phyloP scores from a whole-genome alignment of 75 land plant species.

The Adiantum capillusveneris region DNA sequence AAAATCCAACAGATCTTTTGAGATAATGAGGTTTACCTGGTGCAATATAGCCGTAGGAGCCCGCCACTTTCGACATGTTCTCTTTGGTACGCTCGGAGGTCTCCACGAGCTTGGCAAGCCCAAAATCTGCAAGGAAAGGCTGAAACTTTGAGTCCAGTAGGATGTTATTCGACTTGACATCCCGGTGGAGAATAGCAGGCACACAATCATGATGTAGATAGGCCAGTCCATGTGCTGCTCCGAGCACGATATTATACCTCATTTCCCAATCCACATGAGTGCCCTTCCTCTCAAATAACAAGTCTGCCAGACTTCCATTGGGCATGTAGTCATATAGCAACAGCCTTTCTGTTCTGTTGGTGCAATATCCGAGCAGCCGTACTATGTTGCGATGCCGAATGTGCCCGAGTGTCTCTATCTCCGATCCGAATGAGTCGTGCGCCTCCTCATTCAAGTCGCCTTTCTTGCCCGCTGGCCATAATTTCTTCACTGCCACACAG shows the following conservation, averaged over 20 bases:
- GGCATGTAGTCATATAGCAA: conserved; percentile 84
- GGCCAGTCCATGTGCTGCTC: conserved; percentile 78
- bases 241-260: conserved; percentile 61
- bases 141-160: conserved; percentile 64
- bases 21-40: conserved; percentile 46
- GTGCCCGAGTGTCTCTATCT: conserved; percentile 58
- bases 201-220: conserved; percentile 82
- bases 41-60: conserved; percentile 86
- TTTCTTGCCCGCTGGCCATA: conserved; percentile 42
- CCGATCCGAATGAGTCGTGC: conserved; percentile 52
- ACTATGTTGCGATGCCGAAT: conserved; percentile 85
- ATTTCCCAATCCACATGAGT: conserved; percentile 69
- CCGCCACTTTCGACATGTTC: conserved; percentile 44
- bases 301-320: conserved; percentile 53
- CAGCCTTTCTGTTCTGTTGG: conserved; percentile 50
- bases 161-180: conserved; percentile 80
- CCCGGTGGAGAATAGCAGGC: conserved; percentile 74
- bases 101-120: conserved; percentile 58
- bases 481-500: conserved; percentile 67
- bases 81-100: conserved; percentile 22
- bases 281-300: conserved; percentile 59
- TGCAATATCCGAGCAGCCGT: conserved; percentile 62
- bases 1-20: background rate
- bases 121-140: conserved; percentile 82
- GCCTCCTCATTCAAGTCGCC: conserved; percentile 17